Evolutionary conservation across 2,329 filamentous ascomycete genomes (phyloP).

Genomic region (Fusarium continuum): DNA sequence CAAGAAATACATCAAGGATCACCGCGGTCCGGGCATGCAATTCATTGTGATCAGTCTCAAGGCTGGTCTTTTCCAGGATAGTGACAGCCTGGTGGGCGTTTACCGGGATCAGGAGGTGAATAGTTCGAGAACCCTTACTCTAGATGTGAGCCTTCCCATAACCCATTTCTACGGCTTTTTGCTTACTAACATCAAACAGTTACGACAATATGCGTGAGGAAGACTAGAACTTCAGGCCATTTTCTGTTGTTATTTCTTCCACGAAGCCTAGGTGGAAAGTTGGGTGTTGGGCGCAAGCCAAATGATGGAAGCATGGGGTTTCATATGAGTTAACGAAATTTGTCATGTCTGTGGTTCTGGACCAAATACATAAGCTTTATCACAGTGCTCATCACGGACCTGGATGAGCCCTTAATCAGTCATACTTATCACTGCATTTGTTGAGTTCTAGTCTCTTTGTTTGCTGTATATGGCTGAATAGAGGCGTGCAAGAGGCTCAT

Average conservation of each 20-base stretch:
- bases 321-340: slow-evolving; percentile 17
- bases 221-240: neutral
- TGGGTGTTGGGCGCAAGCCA: slow-evolving; percentile 9
- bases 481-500: neutral
- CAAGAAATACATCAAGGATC: slow-evolving; percentile 93
- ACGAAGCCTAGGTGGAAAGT: slow-evolving; percentile 7
- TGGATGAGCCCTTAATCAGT: neutral
- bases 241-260: neutral
- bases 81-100: slow-evolving; percentile 93
- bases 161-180: neutral
- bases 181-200: slow-evolving; percentile 35
- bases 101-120: slow-evolving; percentile 96
- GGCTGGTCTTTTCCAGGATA: slow-evolving; percentile 94
- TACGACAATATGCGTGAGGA: slow-evolving; percentile 49
- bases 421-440: neutral
- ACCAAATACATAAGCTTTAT: neutral
- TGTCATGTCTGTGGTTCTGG: neutral
- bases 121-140: slow-evolving; percentile 86
- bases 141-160: slow-evolving; percentile 79
- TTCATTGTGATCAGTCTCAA: slow-evolving; percentile 99
- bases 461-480: neutral
- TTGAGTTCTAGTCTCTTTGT: neutral
- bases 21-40: slow-evolving; percentile 96
- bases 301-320: neutral
- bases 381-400: neutral